Evolutionary conservation across 352 stramenopile species (phyloP).

Genomic region (Phytophthora pinifolia): DNA sequence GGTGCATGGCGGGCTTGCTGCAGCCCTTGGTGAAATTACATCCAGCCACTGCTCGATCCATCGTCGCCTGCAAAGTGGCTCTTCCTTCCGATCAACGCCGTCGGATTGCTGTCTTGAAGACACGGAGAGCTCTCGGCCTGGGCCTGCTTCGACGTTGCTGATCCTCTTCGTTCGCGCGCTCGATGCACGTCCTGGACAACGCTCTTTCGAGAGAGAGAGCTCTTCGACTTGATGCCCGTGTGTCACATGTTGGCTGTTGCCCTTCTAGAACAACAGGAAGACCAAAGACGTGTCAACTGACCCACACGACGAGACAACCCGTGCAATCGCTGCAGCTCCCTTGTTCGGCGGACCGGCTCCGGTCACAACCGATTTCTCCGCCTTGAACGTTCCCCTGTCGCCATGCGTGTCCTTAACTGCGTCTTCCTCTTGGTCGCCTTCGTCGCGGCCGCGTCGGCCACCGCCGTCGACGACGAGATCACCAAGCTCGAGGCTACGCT

Average conservation of each 20-base stretch:
- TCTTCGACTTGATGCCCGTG: not conserved
- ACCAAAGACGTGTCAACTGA: constrained; percentile 11
- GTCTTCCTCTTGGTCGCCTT: constrained; percentile 23
- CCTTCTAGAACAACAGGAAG: not conserved
- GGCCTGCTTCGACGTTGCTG: not conserved
- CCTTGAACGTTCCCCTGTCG: not conserved
- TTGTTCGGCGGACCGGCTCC: not conserved
- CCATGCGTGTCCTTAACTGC: constrained; percentile 27
- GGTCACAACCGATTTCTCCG: constrained; percentile 16
- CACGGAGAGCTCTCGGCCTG: too few species aligned
- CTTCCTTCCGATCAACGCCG: constrained; percentile 1
- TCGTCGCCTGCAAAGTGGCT: not conserved
- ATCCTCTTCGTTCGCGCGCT: not conserved
- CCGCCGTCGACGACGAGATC: constrained; percentile 29
- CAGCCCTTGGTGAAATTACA: too few species aligned
- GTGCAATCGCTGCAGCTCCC: constrained; percentile 7
- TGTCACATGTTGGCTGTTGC: constrained; percentile 3
- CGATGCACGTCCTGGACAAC: not conserved
- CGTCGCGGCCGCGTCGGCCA: constrained; percentile 14
- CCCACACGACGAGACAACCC: constrained; percentile 21
- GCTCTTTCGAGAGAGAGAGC: not conserved
- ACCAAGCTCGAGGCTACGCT: constrained; percentile 23
- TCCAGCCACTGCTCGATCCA: not conserved
- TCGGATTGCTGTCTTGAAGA: too few species aligned
- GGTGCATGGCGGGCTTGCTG: too few species aligned